These are phyloP conservation scores for Ophiostoma ulmi DNA, from an alignment of 2,329 filamentous ascomycete genomes.

Conservation along the genomic window DNA sequence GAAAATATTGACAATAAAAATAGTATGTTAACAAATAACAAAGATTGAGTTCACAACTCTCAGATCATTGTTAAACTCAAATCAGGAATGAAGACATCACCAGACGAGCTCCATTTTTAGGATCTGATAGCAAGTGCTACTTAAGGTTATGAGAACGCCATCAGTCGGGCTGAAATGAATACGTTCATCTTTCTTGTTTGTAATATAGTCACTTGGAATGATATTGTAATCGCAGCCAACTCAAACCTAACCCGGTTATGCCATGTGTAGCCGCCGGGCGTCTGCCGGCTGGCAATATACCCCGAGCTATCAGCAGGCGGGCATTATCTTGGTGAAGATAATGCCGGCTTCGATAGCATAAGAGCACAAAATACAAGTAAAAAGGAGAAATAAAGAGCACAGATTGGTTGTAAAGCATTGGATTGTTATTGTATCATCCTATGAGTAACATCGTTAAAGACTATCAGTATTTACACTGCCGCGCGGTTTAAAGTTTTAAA, in stretches of 20 bases:
- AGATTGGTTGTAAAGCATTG: not conserved
- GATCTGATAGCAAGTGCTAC: not conserved
- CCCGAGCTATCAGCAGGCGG: not conserved
- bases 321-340: not conserved
- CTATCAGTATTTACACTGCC: not conserved
- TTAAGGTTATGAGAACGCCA: not conserved
- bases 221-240: too few relatives aligned
- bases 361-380: not conserved
- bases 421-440: not conserved
- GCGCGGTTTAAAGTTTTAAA: not conserved
- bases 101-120: not conserved
- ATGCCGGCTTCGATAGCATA: not conserved
- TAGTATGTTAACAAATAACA: not conserved
- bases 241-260: not conserved
- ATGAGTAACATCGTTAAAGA: not conserved
- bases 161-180: not conserved
- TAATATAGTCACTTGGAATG: not conserved
- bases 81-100: not conserved
- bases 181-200: not conserved
- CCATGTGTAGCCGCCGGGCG: not conserved
- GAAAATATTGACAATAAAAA: not conserved
- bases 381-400: not conserved
- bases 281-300: not conserved
- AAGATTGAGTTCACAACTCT: not conserved
- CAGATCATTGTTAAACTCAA: not conserved